A percentile compares a stretch with the other conserved stretches of the same genome.
These are phyloP conservation scores for Suillus weaverae DNA, from an alignment of 768 basidiomycete species.

Conservation along the genomic window DNA sequence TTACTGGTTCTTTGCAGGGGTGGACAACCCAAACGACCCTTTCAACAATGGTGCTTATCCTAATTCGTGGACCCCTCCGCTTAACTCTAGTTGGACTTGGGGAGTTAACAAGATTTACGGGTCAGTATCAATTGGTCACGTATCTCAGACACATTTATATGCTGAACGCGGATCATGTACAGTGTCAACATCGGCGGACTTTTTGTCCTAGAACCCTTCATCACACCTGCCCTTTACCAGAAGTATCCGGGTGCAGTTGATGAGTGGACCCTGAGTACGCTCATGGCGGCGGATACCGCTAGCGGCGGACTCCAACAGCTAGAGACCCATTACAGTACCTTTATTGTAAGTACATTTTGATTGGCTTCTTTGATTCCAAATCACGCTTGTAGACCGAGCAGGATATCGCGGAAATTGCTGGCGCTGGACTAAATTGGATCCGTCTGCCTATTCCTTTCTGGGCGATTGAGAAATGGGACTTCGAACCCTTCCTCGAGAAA, in stretches of 20 bases:
- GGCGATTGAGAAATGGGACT: slow-evolving; percentile 75
- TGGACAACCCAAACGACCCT: slow-evolving; percentile 66
- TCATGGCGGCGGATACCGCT: slow-evolving; percentile 65
- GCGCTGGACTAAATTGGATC: slow-evolving; percentile 84
- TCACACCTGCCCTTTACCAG: slow-evolving; percentile 62
- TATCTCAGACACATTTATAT: background rate
- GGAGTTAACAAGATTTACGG: slow-evolving; percentile 61
- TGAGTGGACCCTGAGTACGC: slow-evolving; percentile 66
- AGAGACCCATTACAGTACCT: slow-evolving; percentile 78
- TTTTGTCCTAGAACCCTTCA: slow-evolving; percentile 80
- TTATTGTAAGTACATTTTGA: slow-evolving; percentile 56
- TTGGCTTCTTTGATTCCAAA: background rate
- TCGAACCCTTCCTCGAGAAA: slow-evolving; percentile 74
- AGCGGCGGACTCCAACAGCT: slow-evolving; percentile 66
- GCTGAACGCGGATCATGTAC: background rate
- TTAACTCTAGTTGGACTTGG: slow-evolving; percentile 76
- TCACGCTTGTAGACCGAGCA: slow-evolving; percentile 65
- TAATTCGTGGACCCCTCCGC: slow-evolving; percentile 78
- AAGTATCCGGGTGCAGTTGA: slow-evolving; percentile 57
- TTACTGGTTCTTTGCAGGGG: slow-evolving; percentile 44
- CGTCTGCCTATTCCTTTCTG: slow-evolving; percentile 82
- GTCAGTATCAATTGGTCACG: slow-evolving; percentile 33
- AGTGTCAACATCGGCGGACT: slow-evolving; percentile 75
- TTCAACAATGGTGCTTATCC: slow-evolving; percentile 73
- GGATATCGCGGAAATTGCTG: slow-evolving; percentile 88